phyloP scores from a whole-genome alignment of 2,329 filamentous ascomycete genomes.

The Cylindrodendrum hubeiense region DNA sequence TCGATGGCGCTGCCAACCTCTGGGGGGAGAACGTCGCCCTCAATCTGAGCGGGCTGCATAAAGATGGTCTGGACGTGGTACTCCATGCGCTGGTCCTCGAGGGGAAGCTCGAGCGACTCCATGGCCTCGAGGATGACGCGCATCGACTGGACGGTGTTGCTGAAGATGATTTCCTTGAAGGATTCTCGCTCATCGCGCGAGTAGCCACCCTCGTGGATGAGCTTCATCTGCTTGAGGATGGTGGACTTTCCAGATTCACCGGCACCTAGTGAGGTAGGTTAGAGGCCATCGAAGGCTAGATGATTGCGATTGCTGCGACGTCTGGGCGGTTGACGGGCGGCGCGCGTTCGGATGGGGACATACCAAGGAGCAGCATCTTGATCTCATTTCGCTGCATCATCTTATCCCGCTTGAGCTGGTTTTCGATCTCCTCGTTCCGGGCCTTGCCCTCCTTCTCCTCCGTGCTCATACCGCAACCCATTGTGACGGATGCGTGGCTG shows the following conservation, averaged over 20 bases:
- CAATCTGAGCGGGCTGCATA: constrained; percentile 97
- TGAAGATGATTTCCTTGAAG: constrained; percentile 79
- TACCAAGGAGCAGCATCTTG: constrained; percentile 99
- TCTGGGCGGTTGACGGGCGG: neutral
- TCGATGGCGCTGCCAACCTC: constrained; percentile 95
- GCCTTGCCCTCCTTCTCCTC: constrained; percentile 99
- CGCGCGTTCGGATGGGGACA: constrained; percentile 26
- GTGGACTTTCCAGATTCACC: constrained; percentile 97
- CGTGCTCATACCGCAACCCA: constrained; percentile 99
- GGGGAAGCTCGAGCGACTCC: constrained; percentile 80
- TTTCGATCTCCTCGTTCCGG: constrained; percentile 99
- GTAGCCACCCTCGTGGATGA: constrained; percentile 99
- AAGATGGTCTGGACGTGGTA: constrained; percentile 99
- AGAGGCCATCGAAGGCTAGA: constrained; percentile 33
- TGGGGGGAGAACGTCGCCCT: constrained; percentile 92
- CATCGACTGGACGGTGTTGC: constrained; percentile 78
- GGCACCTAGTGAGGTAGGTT: constrained; percentile 73
- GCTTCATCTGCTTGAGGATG: constrained; percentile 99
- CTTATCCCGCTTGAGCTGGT: constrained; percentile 98
- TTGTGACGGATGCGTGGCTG: constrained; percentile 68
- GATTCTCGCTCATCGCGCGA: constrained; percentile 86
- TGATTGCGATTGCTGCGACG: neutral
- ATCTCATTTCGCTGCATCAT: constrained; percentile 99
- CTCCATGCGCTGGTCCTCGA: constrained; percentile 92
- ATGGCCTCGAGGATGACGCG: constrained; percentile 77